Conservation (phyloP, 805 yeast species). For the Candida ipomoeae region DNA sequence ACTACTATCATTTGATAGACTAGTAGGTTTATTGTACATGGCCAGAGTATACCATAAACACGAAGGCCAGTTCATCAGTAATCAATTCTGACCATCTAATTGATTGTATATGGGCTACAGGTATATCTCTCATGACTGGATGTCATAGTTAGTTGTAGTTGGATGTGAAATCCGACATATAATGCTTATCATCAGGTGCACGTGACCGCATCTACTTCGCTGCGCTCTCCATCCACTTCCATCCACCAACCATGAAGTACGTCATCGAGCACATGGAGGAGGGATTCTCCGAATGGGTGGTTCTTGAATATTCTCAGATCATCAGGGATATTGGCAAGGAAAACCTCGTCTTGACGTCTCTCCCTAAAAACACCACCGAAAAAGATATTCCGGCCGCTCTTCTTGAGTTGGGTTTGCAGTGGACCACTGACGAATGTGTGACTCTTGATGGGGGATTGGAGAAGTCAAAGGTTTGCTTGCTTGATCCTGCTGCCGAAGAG, state of each 20-base stretch:
- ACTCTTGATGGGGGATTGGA: conserved; percentile 45
- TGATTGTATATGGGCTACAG: no score
- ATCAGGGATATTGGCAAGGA: conserved; percentile 76
- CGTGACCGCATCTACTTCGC: conserved; percentile 1
- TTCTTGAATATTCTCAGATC: conserved; percentile 78
- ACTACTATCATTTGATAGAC: not conserved
- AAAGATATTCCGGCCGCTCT: conserved; percentile 61
- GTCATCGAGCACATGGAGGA: conserved; percentile 97
- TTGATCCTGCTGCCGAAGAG: conserved; percentile 80
- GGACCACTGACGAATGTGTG: conserved; percentile 74
- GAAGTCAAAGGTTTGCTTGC: conserved; percentile 61
- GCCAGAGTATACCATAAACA: no score
- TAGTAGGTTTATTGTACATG: no score
- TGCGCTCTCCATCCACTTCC: not conserved
- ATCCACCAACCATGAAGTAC: conserved; percentile 59
- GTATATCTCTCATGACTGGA: no score
- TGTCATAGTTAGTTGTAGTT: no score
- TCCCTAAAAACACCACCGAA: conserved; percentile 60
- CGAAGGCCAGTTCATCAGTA: no score
- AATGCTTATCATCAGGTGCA: not conserved
- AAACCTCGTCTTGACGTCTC: conserved; percentile 71
- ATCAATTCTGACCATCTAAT: not conserved
- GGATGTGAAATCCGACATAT: no score
- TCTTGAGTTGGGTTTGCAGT: conserved; percentile 60
- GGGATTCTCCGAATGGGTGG: conserved; percentile 96